phyloP scores from a whole-genome alignment of 768 basidiomycete genomes.

The Lactarius indigo region DNA sequence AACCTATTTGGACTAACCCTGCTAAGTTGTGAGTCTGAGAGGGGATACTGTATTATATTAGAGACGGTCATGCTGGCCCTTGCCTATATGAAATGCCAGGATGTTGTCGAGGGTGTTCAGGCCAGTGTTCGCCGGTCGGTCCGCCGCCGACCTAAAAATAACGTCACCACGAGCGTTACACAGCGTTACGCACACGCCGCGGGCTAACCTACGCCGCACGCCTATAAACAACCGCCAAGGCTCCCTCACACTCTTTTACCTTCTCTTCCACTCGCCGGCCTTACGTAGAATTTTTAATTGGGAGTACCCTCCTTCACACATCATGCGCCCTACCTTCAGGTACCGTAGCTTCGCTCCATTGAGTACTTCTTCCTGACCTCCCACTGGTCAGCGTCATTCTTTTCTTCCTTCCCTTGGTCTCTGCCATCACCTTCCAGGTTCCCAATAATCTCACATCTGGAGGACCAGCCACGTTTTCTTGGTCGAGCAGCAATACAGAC shows the following conservation, averaged over 20 bases:
- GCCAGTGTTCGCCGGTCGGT: too few relatives aligned
- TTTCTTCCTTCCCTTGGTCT: constrained; percentile 22
- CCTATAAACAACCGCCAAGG: not conserved
- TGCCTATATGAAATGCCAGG: not conserved
- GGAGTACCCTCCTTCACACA: not conserved
- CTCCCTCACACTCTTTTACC: not conserved
- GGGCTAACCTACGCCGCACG: not conserved
- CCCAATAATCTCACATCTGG: constrained; percentile 12
- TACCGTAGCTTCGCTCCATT: not conserved
- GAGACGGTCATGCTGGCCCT: not conserved
- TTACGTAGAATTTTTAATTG: not conserved
- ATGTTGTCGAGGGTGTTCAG: not conserved
- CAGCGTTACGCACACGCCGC: not conserved
- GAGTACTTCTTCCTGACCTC: not conserved
- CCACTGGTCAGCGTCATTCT: constrained; percentile 4
- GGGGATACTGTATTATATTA: not conserved
- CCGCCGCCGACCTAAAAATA: not conserved
- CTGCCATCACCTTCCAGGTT: constrained; percentile 4
- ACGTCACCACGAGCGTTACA: not conserved
- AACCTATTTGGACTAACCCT: constrained; percentile 55
- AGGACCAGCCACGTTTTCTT: constrained; percentile 10
- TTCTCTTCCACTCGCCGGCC: not conserved
- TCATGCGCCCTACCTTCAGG: constrained; percentile 11
- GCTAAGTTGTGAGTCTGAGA: constrained; percentile 42
- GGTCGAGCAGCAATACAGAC: not conserved